phyloP scores from a whole-genome alignment of 768 basidiomycete genomes.

The Suillus weaverae region DNA sequence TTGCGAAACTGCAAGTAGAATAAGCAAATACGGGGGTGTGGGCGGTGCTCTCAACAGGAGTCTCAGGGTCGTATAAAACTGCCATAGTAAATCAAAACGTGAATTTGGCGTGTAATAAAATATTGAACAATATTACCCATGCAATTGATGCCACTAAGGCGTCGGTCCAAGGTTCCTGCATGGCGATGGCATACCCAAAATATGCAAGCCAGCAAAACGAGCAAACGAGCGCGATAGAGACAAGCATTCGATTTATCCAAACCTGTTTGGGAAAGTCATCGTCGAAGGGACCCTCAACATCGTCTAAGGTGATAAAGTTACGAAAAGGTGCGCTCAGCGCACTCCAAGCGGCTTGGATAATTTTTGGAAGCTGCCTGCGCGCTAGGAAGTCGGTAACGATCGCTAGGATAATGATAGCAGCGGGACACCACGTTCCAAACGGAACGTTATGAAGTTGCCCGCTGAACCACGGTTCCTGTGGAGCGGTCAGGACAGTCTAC shows the following conservation, averaged over 20 bases:
- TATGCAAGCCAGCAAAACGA: slow-evolving; percentile 44
- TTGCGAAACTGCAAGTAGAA: slow-evolving; percentile 43
- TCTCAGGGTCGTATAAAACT: slow-evolving; percentile 48
- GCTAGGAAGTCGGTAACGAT: slow-evolving; percentile 32
- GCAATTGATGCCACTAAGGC: slow-evolving; percentile 38
- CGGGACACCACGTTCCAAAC: slow-evolving; percentile 10
- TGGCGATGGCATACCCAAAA: slow-evolving; percentile 36
- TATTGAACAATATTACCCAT: slow-evolving; percentile 46
- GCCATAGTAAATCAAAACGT: slow-evolving; percentile 7
- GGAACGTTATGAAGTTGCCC: slow-evolving; percentile 3
- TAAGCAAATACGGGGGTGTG: slow-evolving; percentile 55
- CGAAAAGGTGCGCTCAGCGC: slow-evolving; percentile 43
- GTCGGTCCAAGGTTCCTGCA: slow-evolving; percentile 24
- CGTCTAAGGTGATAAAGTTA: slow-evolving; percentile 52
- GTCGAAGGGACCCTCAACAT: slow-evolving; percentile 42
- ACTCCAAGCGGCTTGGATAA: slow-evolving; percentile 21
- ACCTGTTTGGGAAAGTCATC: slow-evolving; percentile 13
- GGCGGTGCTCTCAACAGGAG: slow-evolving; percentile 40
- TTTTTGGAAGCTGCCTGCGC: slow-evolving; percentile 25
- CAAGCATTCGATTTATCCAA: slow-evolving; percentile 36
- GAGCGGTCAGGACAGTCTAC: not conserved
- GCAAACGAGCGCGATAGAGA: slow-evolving; percentile 38
- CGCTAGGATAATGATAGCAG: slow-evolving; percentile 28
- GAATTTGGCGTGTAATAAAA: slow-evolving; percentile 5
- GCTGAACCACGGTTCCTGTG: slow-evolving; percentile 9